phyloP scores from a whole-genome alignment of 2,329 filamentous ascomycete genomes.

The Lecanoromycetidae sp. region DNA sequence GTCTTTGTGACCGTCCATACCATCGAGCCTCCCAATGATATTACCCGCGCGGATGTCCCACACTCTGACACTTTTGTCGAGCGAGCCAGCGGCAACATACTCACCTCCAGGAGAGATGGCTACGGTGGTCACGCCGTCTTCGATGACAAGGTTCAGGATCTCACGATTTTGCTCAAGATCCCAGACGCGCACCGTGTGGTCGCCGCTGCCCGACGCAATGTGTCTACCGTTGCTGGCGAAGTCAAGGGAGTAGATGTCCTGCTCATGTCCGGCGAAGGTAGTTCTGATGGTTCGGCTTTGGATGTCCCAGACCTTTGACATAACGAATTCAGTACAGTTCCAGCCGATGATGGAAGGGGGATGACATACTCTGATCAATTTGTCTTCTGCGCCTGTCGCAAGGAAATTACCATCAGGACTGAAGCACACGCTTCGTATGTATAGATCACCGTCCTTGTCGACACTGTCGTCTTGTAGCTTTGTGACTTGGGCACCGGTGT shows the following conservation, averaged over 20 bases:
- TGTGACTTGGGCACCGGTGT: conserved; percentile 73
- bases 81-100: conserved; percentile 83
- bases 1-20: conserved; percentile 88
- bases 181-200: conserved; percentile 90
- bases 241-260: conserved; percentile 95
- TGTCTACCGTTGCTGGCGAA: conserved; percentile 87
- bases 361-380: conserved; percentile 72
- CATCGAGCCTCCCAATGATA: conserved; percentile 82
- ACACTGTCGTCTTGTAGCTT: conserved; percentile 80
- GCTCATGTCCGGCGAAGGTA: conserved; percentile 91
- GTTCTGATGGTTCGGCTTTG: conserved; percentile 69
- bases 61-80: conserved; percentile 95
- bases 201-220: conserved; percentile 90
- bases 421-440: conserved; percentile 97
- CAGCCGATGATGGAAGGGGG: neutral
- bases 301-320: conserved; percentile 81
- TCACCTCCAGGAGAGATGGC: conserved; percentile 93
- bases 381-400: conserved; percentile 93
- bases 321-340: conserved; percentile 10
- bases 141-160: conserved; percentile 76
- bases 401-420: conserved; percentile 90
- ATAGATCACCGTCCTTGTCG: conserved; percentile 80
- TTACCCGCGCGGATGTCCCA: conserved; percentile 85
- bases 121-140: conserved; percentile 94
- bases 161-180: conserved; percentile 78